Base-by-base conservation (phyloP, 2,329 filamentous ascomycete genomes). In the Apiospora rasikravindrae region DNA sequence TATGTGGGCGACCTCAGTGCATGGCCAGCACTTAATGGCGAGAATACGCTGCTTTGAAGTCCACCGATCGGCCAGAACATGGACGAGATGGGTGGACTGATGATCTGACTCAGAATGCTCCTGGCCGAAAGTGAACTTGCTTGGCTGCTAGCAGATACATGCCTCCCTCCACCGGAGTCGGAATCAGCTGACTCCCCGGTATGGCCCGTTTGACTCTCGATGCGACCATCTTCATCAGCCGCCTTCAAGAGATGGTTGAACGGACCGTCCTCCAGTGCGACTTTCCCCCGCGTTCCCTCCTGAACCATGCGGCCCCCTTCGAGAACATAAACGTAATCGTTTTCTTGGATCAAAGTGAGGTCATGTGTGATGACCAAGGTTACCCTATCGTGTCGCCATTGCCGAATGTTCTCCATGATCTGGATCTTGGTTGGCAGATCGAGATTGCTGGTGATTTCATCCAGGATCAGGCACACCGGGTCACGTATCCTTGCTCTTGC, bases 321-420 rank as follows among this genome's bases (percentile, higher is more conserved):
- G 79, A 98, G 84, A 14, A 98, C 88, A 75, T 95, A 97, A 0
- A 97, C 88, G 74, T 92, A 95, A 74, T 98, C 95, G 0, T 90
- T 81, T 0, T 89, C 83, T 5, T 83, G 80, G 13, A 98, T 96
- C 75, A 96, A 93, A 0, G 90, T 88, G 44, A 96, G 88, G 75
- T 98, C 94, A 78, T 98, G 96, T 0, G 96, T 98, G 77, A 98
- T 96, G 75, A 98, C 90, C 69, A 98, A 93, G 0, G 96, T 98
- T 0, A 95, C 98, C 80, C 94, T 96, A 0, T 89, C 92, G 47
- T 83, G 84, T 29, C 96, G 88, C 96, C 95, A 98, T 26, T 87
- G 78, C 10, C 94, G 88, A 70, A 98, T 92, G 0, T 91, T 89
- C 57, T 93, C 89, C 86, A 97, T 92, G 49, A 98, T 88, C 16